Evolutionary conservation across 345 rosid genomes (phyloP).

Genomic region (Gossypium bickii): DNA sequence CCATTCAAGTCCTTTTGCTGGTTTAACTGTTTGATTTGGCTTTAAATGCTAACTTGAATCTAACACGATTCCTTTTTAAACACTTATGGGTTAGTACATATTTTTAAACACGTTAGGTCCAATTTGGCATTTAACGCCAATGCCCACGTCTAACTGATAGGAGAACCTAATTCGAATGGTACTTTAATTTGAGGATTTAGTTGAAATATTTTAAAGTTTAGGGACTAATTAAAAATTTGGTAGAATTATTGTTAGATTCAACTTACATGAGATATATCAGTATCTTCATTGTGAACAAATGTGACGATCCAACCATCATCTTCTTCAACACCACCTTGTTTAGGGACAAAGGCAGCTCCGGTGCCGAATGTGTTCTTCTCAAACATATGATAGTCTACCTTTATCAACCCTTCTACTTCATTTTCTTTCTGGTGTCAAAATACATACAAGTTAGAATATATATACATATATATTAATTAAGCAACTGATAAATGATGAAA

Average conservation of each 20-base stretch:
- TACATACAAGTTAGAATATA: background rate
- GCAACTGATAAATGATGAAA: background rate
- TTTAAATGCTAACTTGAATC: no score
- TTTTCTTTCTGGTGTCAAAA: background rate
- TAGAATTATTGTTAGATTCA: background rate
- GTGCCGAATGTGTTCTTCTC: slow-evolving; percentile 36
- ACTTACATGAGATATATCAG: slow-evolving; percentile 33
- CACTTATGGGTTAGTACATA: no score
- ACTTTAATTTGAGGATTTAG: background rate
- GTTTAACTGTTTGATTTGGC: no score
- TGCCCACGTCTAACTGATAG: no score
- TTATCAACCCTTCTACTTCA: slow-evolving; percentile 18
- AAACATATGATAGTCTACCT: slow-evolving; percentile 40
- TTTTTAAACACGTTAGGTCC: no score
- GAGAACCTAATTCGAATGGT: no score
- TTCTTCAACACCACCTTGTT: slow-evolving; percentile 29
- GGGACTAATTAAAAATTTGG: no score
- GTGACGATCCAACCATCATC: slow-evolving; percentile 55
- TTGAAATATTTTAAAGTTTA: background rate
- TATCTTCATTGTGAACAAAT: slow-evolving; percentile 45
- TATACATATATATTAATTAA: background rate
- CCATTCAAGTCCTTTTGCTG: no score
- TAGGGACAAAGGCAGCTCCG: slow-evolving; percentile 45
- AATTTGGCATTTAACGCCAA: no score
- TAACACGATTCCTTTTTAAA: no score